phyloP scores from a whole-genome alignment of 2,329 filamentous ascomycete species.

The Colletotrichum spaethianum region DNA sequence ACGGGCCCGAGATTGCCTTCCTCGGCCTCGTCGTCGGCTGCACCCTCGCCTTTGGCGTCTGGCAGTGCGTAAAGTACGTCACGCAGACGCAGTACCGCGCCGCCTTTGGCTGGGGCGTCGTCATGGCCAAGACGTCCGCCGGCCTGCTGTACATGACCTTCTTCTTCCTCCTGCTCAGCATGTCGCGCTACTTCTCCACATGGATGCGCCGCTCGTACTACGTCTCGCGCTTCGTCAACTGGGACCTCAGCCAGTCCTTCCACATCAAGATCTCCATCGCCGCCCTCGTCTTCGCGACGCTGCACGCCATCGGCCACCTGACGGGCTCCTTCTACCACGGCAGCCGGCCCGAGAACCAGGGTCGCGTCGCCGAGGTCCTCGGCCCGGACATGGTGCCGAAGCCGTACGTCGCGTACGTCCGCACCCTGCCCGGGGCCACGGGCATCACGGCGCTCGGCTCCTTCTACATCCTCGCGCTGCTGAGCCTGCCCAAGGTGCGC shows the following conservation, averaged over 20 bases:
- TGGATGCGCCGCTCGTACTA: conserved; percentile 65
- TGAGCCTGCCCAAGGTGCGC: conserved; percentile 66
- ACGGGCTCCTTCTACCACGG: conserved; percentile 67
- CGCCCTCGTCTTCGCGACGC: conserved; percentile 63
- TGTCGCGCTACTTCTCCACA: conserved; percentile 70
- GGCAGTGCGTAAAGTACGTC: conserved; percentile 69
- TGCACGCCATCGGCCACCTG: conserved; percentile 69
- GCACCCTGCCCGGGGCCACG: conserved; percentile 63
- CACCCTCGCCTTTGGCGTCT: conserved; percentile 66
- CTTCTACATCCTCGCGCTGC: conserved; percentile 63
- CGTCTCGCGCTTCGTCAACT: conserved; percentile 69
- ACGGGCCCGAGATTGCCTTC: conserved; percentile 66
- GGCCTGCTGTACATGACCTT: conserved; percentile 70
- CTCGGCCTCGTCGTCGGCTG: conserved; percentile 61
- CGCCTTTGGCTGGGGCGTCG: conserved; percentile 69
- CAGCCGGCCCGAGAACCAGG: conserved; percentile 59
- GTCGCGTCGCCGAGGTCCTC: conserved; percentile 59
- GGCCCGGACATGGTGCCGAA: conserved; percentile 59
- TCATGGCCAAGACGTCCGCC: conserved; percentile 68
- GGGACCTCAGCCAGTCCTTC: conserved; percentile 69
- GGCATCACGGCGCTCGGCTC: conserved; percentile 63
- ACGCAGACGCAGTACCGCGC: conserved; percentile 59
- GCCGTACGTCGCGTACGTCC: conserved; percentile 62
- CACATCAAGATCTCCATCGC: conserved; percentile 68
- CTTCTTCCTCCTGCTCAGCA: conserved; percentile 71